A percentile compares a stretch with the other conserved stretches of the same genome.
phyloP scores from a whole-genome alignment of 192 early-diverging fungal genomes.

The Umbelopsis ramanniana region DNA sequence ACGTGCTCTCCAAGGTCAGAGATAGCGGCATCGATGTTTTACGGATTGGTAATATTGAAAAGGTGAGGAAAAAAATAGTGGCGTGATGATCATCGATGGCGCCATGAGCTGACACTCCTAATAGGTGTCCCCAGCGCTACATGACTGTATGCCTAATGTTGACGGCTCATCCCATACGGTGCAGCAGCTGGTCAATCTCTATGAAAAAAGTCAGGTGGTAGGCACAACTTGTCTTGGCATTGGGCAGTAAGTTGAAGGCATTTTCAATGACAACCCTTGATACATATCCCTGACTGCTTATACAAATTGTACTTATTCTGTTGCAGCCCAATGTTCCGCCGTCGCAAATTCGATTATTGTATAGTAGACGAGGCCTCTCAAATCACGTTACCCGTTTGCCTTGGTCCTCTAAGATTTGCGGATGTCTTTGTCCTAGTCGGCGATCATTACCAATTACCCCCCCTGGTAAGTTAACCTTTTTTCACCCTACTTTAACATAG shows the following conservation, averaged over 20 bases:
- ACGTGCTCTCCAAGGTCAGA: constrained; percentile 86
- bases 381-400: constrained; percentile 85
- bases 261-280: not conserved
- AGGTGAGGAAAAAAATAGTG: constrained; percentile 50
- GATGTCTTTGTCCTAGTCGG: constrained; percentile 91
- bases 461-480: constrained; percentile 76
- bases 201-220: constrained; percentile 67
- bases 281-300: not conserved
- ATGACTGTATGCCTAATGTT: constrained; percentile 30
- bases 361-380: constrained; percentile 98
- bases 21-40: constrained; percentile 68
- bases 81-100: constrained; percentile 28
- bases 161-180: constrained; percentile 55
- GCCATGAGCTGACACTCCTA: not conserved
- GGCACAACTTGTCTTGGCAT: constrained; percentile 91
- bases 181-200: constrained; percentile 63
- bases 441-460: constrained; percentile 94
- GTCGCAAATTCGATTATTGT: constrained; percentile 89
- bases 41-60: constrained; percentile 72
- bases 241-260: constrained; percentile 62
- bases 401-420: constrained; percentile 86
- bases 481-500: no score
- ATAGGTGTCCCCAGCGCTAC: constrained; percentile 25
- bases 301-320: not conserved
- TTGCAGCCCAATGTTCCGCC: constrained; percentile 68